Conservation (phyloP, 768 basidiomycete species). For the Boletus vinaceobasis region DNA sequence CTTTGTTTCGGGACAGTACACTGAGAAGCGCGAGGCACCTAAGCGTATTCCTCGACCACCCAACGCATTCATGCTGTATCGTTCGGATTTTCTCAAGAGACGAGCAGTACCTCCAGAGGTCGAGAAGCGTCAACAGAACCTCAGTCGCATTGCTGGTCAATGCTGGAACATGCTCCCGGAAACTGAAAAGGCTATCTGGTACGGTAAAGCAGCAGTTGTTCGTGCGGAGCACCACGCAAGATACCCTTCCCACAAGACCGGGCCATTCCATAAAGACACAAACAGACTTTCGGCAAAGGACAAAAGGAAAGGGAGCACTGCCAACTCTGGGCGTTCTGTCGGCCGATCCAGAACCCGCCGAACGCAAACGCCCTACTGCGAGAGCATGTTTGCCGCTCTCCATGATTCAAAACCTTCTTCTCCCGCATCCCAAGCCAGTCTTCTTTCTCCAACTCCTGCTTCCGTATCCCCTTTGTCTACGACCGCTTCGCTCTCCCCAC, state of each 20-base stretch:
- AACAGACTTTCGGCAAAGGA: constrained; percentile 14
- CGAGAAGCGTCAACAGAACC: constrained; percentile 53
- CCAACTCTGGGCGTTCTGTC: constrained; percentile 34
- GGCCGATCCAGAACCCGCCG: constrained; percentile 32
- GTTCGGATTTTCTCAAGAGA: constrained; percentile 47
- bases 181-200: constrained; percentile 37
- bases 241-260: constrained; percentile 30
- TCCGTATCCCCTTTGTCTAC: constrained; percentile 3
- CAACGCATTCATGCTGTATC: constrained; percentile 59
- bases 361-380: constrained; percentile 15
- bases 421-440: constrained; percentile 1
- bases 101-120: constrained; percentile 40
- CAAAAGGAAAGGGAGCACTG: constrained; percentile 34
- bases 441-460: neutral
- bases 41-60: constrained; percentile 45
- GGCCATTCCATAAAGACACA: constrained; percentile 22
- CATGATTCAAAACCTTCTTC: constrained; percentile 2
- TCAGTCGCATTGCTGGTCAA: constrained; percentile 50
- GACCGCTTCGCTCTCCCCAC: constrained; percentile 12
- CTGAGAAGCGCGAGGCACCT: neutral
- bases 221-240: constrained; percentile 27
- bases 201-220: constrained; percentile 26
- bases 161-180: constrained; percentile 47
- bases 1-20: neutral
- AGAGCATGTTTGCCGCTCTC: constrained; percentile 13